A percentile compares a stretch with the other conserved stretches of the same genome.
These are phyloP conservation scores for Chiua virens DNA, from an alignment of 768 basidiomycete species.

Conservation along the genomic window DNA sequence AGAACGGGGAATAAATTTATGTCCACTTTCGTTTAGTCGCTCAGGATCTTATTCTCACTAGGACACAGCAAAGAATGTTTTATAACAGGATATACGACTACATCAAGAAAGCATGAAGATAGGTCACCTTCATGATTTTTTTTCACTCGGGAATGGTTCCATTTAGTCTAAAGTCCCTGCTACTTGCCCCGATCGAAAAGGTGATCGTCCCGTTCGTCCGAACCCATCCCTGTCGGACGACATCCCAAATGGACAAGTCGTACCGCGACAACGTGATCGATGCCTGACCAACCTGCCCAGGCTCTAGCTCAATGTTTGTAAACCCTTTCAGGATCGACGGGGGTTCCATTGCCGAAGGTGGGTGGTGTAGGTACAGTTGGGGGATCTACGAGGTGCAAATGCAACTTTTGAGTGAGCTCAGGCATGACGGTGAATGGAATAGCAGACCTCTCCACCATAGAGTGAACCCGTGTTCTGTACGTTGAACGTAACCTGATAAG, in stretches of 20 bases:
- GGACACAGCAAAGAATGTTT: too few species aligned
- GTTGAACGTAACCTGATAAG: slow-evolving; percentile 59
- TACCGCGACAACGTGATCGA: slow-evolving; percentile 64
- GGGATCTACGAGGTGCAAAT: slow-evolving; percentile 47
- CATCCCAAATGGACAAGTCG: slow-evolving; percentile 80
- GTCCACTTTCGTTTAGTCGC: too few species aligned
- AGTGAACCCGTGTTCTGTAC: slow-evolving; percentile 64
- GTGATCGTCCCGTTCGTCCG: slow-evolving; percentile 62
- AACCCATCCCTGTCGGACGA: slow-evolving; percentile 69
- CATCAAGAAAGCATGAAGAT: too few species aligned
- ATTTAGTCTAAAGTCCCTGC: slow-evolving; percentile 55
- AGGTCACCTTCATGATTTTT: too few species aligned
- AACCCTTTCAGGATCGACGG: slow-evolving; percentile 74
- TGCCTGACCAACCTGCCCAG: slow-evolving; percentile 47
- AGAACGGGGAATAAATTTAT: too few species aligned
- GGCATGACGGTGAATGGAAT: background rate
- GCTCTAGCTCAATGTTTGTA: slow-evolving; percentile 50
- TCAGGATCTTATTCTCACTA: too few species aligned
- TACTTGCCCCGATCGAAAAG: slow-evolving; percentile 71
- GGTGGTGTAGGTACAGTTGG: slow-evolving; percentile 75
- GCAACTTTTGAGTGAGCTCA: background rate
- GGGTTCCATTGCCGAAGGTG: slow-evolving; percentile 61
- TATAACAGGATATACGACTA: too few species aligned
- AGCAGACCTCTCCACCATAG: slow-evolving; percentile 62
- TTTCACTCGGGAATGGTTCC: slow-evolving; percentile 33